These are phyloP conservation scores for Plasmopara halstedii DNA, from an alignment of 352 stramenopile genomes.

Conservation along the genomic window DNA sequence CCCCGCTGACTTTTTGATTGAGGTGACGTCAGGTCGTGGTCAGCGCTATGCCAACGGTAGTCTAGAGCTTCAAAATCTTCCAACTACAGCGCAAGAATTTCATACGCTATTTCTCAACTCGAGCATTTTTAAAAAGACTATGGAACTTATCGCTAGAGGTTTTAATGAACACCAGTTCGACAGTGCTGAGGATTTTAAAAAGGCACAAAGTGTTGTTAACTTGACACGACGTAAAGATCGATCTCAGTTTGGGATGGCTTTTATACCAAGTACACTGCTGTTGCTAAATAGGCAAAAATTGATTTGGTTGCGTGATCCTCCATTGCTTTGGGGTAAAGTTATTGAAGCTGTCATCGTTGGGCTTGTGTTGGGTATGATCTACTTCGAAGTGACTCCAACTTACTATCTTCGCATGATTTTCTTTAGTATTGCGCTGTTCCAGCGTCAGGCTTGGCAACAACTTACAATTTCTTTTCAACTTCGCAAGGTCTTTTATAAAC, in stretches of 20 bases:
- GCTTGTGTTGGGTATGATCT: slow-evolving; percentile 67
- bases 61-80: slow-evolving; percentile 32
- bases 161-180: slow-evolving; percentile 57
- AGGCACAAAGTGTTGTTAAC: slow-evolving; percentile 42
- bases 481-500: slow-evolving; percentile 87
- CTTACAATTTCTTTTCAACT: slow-evolving; percentile 65
- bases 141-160: slow-evolving; percentile 35
- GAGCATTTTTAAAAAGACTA: slow-evolving; percentile 40
- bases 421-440: slow-evolving; percentile 58
- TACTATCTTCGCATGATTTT: slow-evolving; percentile 72
- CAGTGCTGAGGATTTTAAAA: slow-evolving; percentile 47
- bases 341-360: slow-evolving; percentile 67
- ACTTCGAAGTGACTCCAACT: slow-evolving; percentile 44
- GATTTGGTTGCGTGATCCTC: slow-evolving; percentile 51
- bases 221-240: slow-evolving; percentile 36
- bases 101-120: slow-evolving; percentile 48
- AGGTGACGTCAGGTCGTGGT: slow-evolving; percentile 53
- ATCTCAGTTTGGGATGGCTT: slow-evolving; percentile 44
- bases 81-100: slow-evolving; percentile 36
- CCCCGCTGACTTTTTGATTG: slow-evolving; percentile 56
- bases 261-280: slow-evolving; percentile 35
- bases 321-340: slow-evolving; percentile 54
- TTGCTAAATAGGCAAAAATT: slow-evolving; percentile 58
- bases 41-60: slow-evolving; percentile 37
- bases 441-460: slow-evolving; percentile 57